Base-by-base conservation (phyloP, 2,329 filamentous ascomycete genomes). In the Aspergillus pseudoglaucus region DNA sequence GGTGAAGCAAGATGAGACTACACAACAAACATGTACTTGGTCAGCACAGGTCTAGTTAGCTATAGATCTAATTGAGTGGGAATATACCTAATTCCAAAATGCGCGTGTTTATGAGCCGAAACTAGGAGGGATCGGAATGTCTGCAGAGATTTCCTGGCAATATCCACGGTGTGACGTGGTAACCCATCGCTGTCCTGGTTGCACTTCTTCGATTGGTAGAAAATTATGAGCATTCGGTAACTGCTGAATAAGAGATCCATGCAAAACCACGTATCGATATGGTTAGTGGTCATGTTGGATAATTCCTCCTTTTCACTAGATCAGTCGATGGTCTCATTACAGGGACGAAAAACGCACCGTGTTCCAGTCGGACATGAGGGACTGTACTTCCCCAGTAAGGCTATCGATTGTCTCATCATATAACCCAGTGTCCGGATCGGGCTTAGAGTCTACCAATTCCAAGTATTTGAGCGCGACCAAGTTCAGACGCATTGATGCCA, bases 191-290 rank as follows among this genome's bases (percentile, higher is more conserved):
- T 32, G 12, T 33, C 12, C 12, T 43, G 51, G 25, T 52, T 44
- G 33, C 44, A 49, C 17, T 40, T 52, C 23, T 55, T 55, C 2
- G 51, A 52, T 35, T 53, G 53, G 20, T 54, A 44, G 23, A 57
- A 46, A 3, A 57, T 37, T n/a, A 57, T 56, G 10, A 57, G 52
- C 41, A 54, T 51, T n/a, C 54, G 54, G 39, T 56, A 56, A 42
- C 46, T 50, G 45, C 48, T 54, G 14, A 56, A 49, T 1, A 57
- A 20, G 5, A 57, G 49, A 14, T 57, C 55, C 10, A 54, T 48
- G 25, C 49, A 50, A 20, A 57, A 54, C 49, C 49, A 54, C 1
- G 46, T 46, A 25, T 57, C 55, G 30, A 55, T 27, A n/a, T 52
- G 49, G 15, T 47, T 56, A 6, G 27, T 50, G 2, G 51, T 47